Evolutionary conservation across 768 basidiomycete genomes (phyloP), one percentile per base, ranked within the genome.

Genomic region (Candolleomyces efflorescens): DNA sequence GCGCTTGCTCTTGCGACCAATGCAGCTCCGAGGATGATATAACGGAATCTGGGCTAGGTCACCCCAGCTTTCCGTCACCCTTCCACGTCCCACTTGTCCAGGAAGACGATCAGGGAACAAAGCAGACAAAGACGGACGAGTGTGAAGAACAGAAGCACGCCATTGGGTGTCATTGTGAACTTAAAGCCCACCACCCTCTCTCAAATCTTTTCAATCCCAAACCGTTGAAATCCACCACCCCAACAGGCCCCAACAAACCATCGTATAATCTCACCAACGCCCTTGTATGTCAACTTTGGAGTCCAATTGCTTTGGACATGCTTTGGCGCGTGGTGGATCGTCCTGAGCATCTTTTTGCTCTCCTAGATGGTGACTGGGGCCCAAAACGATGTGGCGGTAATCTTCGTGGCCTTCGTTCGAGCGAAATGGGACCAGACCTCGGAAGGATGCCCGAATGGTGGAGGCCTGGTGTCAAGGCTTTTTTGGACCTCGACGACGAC

Each of bases 251-350:
- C 9, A 54, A 54, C 24, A 22, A 23, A 45, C 53, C 53, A 3
- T 54, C 53, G 6, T 54, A 44, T 41, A 47, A 52, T 53, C 11
- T 66, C 13, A 41, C 22, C 48, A 62, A 65, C 38, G 62, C 61
- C 20, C 56, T 60, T 9, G 65, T 68, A 3, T 64, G 59, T 27
- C 63, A 60, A 27, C 27, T 51, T 39, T 68, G 67, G 67, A 56
- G 60, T 12, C 62, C 62, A 22, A 54, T 59, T 24, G 63, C 60
- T 3, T 59, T 66, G 11, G 62, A 66, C 46, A 32, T 52, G 20
- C 61, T 68, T 15, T 68, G 67, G 67, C 53, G 62, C 38, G 60
- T 56, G 20, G 56, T 68, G n/a, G 59, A 64, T 26, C 60, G 58
- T 18, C 60, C 64, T 1, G 61, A 64, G 7, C 60, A 53, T 15